Evolutionary conservation across 768 basidiomycete genomes (phyloP).

Genomic region (Nevesoporus exiguus): DNA sequence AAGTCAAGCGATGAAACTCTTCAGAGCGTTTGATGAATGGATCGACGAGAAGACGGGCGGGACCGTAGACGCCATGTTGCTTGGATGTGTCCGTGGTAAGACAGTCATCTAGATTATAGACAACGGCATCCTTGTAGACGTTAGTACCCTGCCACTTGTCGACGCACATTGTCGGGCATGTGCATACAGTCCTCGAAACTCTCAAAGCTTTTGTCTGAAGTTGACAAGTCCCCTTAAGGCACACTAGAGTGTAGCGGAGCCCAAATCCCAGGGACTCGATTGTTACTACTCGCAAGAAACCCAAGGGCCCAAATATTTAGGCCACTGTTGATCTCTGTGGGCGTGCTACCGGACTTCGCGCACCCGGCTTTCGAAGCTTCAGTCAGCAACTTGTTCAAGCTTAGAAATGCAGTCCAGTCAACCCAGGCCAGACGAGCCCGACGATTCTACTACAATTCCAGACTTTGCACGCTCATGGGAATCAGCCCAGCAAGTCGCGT

Average conservation of each 20-base stretch:
- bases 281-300: no score
- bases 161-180: background rate
- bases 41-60: slow-evolving; percentile 60
- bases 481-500: slow-evolving; percentile 2
- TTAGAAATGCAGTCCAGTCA: slow-evolving; percentile 11
- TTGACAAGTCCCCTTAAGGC: no score
- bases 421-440: background rate
- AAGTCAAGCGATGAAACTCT: slow-evolving; percentile 64
- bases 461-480: slow-evolving; percentile 22
- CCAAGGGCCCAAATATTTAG: no score
- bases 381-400: background rate
- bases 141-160: background rate
- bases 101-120: slow-evolving; percentile 34
- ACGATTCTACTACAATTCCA: slow-evolving; percentile 3
- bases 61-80: slow-evolving; percentile 61
- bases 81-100: slow-evolving; percentile 71
- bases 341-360: no score
- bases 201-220: background rate
- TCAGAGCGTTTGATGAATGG: slow-evolving; percentile 74
- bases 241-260: no score
- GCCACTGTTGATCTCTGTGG: no score
- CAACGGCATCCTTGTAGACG: background rate
- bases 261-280: no score
- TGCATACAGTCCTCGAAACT: background rate
- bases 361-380: no score